Evolutionary conservation across 495 filamentous ascomycete genomes (phyloP), one percentile per base, ranked within the genome.

Genomic region (Penicillium canariense): DNA sequence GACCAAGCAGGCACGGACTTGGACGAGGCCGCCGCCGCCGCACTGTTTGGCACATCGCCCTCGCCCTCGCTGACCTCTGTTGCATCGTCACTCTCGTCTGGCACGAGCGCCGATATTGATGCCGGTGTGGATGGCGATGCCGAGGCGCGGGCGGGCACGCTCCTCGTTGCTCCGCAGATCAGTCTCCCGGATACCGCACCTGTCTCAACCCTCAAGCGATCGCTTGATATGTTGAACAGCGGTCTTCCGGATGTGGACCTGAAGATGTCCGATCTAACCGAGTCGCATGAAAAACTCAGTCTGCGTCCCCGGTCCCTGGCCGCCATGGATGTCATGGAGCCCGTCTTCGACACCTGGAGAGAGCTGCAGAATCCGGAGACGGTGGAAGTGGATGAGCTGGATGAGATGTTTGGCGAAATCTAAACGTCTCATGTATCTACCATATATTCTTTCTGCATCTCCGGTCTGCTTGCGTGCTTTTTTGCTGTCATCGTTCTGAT

Each of bases 331-430:
- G 40, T 7, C 43, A 31, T 63, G 14, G 74, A 74, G 46, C 63
- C 67, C 44, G 49, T 59, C 17, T 67, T 76, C 48, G 72, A 73
- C 50, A 77, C 75, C 20, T 77, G 73, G 72, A 65, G 85, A 72
- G 87, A 91, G 57, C 75, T 88, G 58, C 79, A 84, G 54, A 93
- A 86, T 68, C 91, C 91, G 0, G 94, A 97, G 71, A 89, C 83
- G 48, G 84, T 98, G 46, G 90, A 90, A 71, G 79, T 98, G 30
- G 88, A 95, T 40, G 94, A 98, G 77, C 81, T 98, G 2, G 94
- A 98, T 66, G 85, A 91, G 52, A 80, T 97, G 74, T 82, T 98
- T 68, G 75, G 68, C 47, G 75, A 77, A 58, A 71, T 78, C 60
- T 78, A 64, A 72, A 57, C 50, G 23, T 32, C 5, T 51, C 30